These are phyloP conservation scores for Cyclotella kingstonii DNA, from an alignment of 108 stramenopile species.

Conservation along the genomic window DNA sequence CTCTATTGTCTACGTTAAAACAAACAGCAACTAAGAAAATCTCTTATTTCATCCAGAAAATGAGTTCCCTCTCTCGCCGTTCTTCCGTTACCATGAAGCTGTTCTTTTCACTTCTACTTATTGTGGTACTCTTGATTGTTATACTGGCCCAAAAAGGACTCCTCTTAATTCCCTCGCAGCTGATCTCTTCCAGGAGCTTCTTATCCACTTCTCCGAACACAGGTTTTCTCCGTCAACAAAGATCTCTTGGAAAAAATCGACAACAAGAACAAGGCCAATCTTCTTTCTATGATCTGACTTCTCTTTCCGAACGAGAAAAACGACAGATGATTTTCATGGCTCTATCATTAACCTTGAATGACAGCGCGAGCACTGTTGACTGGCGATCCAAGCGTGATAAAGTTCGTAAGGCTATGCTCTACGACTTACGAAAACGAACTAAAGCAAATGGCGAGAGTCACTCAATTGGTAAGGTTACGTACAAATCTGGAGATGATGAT, in stretches of 20 bases:
- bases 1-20: too few species aligned
- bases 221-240: too few species aligned
- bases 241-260: background rate
- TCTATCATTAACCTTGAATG: constrained; percentile 8
- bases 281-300: constrained; percentile 10
- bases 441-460: background rate
- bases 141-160: too few species aligned
- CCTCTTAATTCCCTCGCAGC: too few species aligned
- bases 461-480: background rate
- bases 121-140: too few species aligned
- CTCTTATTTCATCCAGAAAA: too few species aligned
- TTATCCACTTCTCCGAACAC: too few species aligned
- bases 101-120: too few species aligned
- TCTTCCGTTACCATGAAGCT: too few species aligned
- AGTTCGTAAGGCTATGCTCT: constrained; percentile 5
- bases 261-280: background rate
- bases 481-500: background rate
- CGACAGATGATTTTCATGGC: constrained; percentile 19
- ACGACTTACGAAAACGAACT: background rate
- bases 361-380: constrained; percentile 29
- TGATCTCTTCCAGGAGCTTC: too few species aligned
- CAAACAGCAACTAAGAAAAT: too few species aligned
- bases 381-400: constrained; percentile 22
- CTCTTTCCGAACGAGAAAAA: constrained; percentile 10
- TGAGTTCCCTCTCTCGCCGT: too few species aligned